A percentile compares a stretch with the other conserved stretches of the same genome.
These are phyloP conservation scores for Septoria petroselini DNA, from an alignment of 2,329 filamentous ascomycete species.

Conservation along the genomic window DNA sequence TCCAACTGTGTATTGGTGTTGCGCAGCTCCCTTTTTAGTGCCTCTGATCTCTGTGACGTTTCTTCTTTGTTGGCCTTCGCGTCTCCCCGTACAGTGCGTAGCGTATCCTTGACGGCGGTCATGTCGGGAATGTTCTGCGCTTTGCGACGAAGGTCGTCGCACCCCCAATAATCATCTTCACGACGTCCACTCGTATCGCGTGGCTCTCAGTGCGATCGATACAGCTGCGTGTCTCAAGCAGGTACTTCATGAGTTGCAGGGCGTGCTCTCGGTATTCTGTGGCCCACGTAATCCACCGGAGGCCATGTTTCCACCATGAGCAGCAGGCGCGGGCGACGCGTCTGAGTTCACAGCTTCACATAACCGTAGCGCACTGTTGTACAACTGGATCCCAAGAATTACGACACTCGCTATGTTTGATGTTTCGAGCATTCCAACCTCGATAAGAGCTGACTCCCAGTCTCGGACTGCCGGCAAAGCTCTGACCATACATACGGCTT, in stretches of 20 bases:
- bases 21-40: neutral
- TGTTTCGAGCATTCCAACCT: no score
- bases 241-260: slow-evolving; percentile 13
- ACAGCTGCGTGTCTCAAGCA: slow-evolving; percentile 12
- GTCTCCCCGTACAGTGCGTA: slow-evolving; percentile 4
- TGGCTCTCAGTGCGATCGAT: slow-evolving; percentile 11
- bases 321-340: slow-evolving; percentile 7
- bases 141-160: slow-evolving; percentile 5
- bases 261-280: slow-evolving; percentile 11
- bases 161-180: slow-evolving; percentile 8
- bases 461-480: no score
- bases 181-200: slow-evolving; percentile 2
- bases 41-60: neutral
- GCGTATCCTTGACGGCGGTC: slow-evolving; percentile 7
- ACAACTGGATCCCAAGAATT: no score
- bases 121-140: slow-evolving; percentile 7
- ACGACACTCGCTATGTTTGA: no score
- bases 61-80: slow-evolving; percentile 3
- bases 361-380: slow-evolving; percentile 1
- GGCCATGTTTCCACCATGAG: slow-evolving; percentile 7
- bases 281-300: slow-evolving; percentile 3
- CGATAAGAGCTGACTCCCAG: no score
- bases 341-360: slow-evolving; percentile 5
- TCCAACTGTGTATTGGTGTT: slow-evolving; percentile 1
- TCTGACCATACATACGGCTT: no score